Percentiles rank a stretch among this genome's conserved stretches.
Evolutionary conservation across 192 early-diverging fungal species (phyloP).

Genomic region (Coemansia sp.): DNA sequence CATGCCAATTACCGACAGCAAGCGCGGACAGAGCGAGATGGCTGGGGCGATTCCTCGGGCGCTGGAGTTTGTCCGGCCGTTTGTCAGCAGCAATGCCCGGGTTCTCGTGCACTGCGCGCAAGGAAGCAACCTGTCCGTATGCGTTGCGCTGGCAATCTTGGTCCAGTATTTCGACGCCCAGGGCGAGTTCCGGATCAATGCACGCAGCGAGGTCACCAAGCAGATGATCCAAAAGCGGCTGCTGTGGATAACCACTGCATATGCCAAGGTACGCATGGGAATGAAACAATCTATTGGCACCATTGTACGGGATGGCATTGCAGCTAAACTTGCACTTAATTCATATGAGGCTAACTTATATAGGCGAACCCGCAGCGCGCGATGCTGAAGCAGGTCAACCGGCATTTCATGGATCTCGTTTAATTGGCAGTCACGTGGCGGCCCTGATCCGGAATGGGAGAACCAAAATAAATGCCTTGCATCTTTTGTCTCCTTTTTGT

Average conservation of each 20-base stretch:
- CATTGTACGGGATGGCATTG: too few relatives aligned
- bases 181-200: conserved; percentile 23
- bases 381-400: conserved; percentile 73
- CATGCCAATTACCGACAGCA: conserved; percentile 81
- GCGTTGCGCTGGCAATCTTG: conserved; percentile 68
- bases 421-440: conserved; percentile 1
- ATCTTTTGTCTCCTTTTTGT: background rate
- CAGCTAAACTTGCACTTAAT: too few relatives aligned
- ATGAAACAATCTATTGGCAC: too few relatives aligned
- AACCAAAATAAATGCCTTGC: background rate
- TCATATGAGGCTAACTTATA: conserved; percentile 56
- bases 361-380: conserved; percentile 70
- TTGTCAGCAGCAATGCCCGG: conserved; percentile 25
- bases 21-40: conserved; percentile 72
- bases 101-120: conserved; percentile 78
- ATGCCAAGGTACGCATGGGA: conserved; percentile 55
- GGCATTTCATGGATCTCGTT: conserved; percentile 53
- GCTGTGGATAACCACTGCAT: conserved; percentile 61
- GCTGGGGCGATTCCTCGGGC: conserved; percentile 55
- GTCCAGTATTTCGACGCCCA: conserved; percentile 55
- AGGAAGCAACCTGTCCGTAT: conserved; percentile 77
- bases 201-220: conserved; percentile 44
- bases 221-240: conserved; percentile 62
- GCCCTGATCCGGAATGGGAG: background rate
- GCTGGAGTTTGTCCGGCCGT: conserved; percentile 50